Conservation (phyloP, 495 filamentous ascomycete genomes). For the Daldinia loculata region DNA sequence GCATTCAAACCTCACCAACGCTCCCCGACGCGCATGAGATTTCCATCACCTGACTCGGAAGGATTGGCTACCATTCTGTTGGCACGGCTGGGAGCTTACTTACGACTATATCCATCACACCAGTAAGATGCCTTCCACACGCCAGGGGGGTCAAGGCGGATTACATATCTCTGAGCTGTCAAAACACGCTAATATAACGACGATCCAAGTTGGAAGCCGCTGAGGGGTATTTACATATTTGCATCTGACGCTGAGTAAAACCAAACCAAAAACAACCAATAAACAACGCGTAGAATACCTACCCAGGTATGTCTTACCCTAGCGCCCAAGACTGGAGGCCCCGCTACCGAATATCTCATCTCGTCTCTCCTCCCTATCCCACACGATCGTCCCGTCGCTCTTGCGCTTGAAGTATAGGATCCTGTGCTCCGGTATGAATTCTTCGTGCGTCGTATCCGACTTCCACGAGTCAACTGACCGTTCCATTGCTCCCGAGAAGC, state of each 20-base stretch:
- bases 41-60: conserved; percentile 35
- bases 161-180: background rate
- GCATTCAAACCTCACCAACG: conserved; percentile 6
- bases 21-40: conserved; percentile 29
- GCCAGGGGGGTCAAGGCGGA: background rate
- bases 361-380: conserved; percentile 60
- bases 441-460: conserved; percentile 78
- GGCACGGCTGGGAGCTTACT: background rate
- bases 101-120: background rate
- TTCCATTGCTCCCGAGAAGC: conserved; percentile 73
- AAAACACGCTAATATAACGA: background rate
- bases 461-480: conserved; percentile 72
- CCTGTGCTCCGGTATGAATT: conserved; percentile 85
- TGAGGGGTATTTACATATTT: background rate
- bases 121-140: background rate
- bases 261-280: background rate
- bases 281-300: background rate
- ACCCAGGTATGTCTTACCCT: background rate
- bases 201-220: background rate
- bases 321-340: conserved; percentile 19
- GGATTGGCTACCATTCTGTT: conserved; percentile 19
- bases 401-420: conserved; percentile 74
- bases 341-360: conserved; percentile 58
- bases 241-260: background rate
- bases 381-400: conserved; percentile 66